Conservation (phyloP, 768 basidiomycete genomes). For the Pleurotus eryngii region DNA sequence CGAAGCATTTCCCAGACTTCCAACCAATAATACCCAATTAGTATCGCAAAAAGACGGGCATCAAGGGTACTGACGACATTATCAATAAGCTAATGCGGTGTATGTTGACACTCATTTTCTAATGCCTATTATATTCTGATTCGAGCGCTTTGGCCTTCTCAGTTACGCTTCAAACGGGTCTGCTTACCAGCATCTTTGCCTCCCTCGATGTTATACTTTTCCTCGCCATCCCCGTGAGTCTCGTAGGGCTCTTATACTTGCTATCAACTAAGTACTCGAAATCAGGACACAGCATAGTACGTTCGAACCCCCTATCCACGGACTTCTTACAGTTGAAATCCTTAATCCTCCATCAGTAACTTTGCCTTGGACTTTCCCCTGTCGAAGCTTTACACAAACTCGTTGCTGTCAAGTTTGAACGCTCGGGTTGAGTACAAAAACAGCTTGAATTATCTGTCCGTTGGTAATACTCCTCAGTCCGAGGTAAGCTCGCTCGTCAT, state of each 20-base stretch:
- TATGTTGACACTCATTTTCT: constrained; percentile 4
- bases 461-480: no score
- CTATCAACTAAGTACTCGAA: no score
- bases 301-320: not conserved
- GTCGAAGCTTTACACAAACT: constrained; percentile 28
- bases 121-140: no score
- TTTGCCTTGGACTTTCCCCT: constrained; percentile 28
- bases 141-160: not conserved
- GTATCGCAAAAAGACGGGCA: constrained; percentile 30
- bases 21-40: constrained; percentile 8
- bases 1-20: no score
- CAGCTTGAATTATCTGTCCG: no score
- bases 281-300: not conserved
- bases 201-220: constrained; percentile 24
- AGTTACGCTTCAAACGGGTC: constrained; percentile 39
- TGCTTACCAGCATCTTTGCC: constrained; percentile 35
- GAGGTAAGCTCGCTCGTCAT: no score
- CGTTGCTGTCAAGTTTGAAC: constrained; percentile 14
- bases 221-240: constrained; percentile 10
- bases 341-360: constrained; percentile 18
- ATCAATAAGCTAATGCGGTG: constrained; percentile 33
- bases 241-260: not conserved
- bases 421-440: no score
- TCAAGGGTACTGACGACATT: constrained; percentile 32
- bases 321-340: no score